Evolutionary conservation across 2,329 filamentous ascomycete species (phyloP).

Genomic region (Colletotrichum phormii): DNA sequence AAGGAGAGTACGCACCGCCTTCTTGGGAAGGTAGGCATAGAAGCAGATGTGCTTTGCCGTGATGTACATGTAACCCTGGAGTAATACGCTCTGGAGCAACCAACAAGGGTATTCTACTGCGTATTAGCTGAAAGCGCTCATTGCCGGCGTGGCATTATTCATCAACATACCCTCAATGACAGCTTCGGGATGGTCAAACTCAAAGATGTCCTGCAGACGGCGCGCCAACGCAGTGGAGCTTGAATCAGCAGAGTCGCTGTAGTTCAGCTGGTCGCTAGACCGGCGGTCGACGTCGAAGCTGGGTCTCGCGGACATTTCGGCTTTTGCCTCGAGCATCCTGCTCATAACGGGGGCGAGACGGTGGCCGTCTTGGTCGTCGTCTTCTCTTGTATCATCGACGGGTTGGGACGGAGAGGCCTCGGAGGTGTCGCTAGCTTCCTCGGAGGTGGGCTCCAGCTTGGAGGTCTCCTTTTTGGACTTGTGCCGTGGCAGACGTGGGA

Average conservation of each 20-base stretch:
- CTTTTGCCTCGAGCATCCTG: constrained; percentile 79
- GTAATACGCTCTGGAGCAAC: constrained; percentile 88
- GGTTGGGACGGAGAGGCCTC: constrained; percentile 36
- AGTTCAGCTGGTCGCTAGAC: constrained; percentile 52
- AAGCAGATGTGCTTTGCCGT: constrained; percentile 95
- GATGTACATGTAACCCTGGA: constrained; percentile 97
- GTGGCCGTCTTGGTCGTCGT: constrained; percentile 47
- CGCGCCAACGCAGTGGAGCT: constrained; percentile 72
- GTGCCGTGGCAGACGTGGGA: constrained; percentile 59
- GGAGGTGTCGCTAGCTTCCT: constrained; percentile 45
- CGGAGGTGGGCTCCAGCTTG: constrained; percentile 50
- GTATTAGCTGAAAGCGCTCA: constrained; percentile 35
- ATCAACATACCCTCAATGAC: constrained; percentile 76
- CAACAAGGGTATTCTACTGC: constrained; percentile 87
- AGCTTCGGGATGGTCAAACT: constrained; percentile 83
- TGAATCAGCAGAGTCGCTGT: constrained; percentile 46
- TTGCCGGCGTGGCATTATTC: constrained; percentile 1
- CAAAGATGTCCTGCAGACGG: constrained; percentile 85
- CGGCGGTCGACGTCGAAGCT: constrained; percentile 66
- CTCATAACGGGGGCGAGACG: constrained; percentile 79
- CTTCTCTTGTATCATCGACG: constrained; percentile 33
- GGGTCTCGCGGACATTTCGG: constrained; percentile 69
- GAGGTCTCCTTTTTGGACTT: constrained; percentile 58
- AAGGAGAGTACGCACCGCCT: constrained; percentile 69
- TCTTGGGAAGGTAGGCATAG: constrained; percentile 96